These are phyloP conservation scores for Gnomoniopsis smithogilvyi DNA, from an alignment of 2,329 filamentous ascomycete genomes.

Conservation along the genomic window DNA sequence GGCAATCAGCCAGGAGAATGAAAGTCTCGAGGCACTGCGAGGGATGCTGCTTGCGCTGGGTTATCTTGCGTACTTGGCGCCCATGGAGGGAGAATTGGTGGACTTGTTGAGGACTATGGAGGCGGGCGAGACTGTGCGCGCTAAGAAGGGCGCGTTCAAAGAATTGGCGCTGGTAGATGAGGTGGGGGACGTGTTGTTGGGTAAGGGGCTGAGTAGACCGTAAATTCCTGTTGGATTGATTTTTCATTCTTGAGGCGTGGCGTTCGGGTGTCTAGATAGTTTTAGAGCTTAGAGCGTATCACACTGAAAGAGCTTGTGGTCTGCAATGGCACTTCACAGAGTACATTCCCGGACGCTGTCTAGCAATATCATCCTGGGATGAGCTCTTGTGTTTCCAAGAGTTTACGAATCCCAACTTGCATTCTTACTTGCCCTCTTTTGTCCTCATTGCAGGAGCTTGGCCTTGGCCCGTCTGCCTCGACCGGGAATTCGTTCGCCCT, in stretches of 20 bases:
- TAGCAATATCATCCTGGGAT: too few species aligned
- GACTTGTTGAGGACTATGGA: conserved; percentile 79
- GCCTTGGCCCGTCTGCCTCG: too few species aligned
- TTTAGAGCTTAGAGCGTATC: too few species aligned
- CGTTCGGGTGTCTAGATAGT: not conserved
- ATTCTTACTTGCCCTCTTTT: too few species aligned
- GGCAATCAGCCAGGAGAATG: conserved; percentile 57
- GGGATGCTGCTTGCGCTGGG: conserved; percentile 76
- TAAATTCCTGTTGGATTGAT: not conserved
- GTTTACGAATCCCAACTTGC: too few species aligned
- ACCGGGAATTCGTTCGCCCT: too few species aligned
- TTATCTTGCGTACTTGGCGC: conserved; percentile 68
- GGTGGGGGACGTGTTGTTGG: conserved; percentile 49
- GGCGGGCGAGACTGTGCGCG: conserved; percentile 60
- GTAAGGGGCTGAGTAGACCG: conserved; percentile 43
- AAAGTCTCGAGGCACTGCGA: conserved; percentile 69
- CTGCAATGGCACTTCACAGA: too few species aligned
- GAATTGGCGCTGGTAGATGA: conserved; percentile 55
- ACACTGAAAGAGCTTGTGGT: too few species aligned
- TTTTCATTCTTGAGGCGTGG: not conserved
- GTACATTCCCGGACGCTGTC: too few species aligned
- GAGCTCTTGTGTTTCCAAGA: too few species aligned
- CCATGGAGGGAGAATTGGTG: conserved; percentile 69
- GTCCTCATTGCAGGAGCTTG: too few species aligned
- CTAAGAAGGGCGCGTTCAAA: conserved; percentile 55